Evolutionary conservation across 805 yeast genomes (phyloP), one percentile per base, ranked within the genome.

Genomic region (Metschnikowia baotianmanensis): DNA sequence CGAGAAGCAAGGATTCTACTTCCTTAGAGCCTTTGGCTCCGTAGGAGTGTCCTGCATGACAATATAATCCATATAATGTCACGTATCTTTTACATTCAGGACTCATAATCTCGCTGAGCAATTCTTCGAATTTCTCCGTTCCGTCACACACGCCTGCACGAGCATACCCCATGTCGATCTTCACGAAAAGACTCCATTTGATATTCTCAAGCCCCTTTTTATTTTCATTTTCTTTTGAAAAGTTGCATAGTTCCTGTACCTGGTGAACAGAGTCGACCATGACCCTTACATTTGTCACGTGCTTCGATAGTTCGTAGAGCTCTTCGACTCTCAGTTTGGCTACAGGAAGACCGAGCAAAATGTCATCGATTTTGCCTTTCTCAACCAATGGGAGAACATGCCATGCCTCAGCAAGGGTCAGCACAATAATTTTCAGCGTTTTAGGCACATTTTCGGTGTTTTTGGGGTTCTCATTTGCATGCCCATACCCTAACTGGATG

Each of bases 1-100:
- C 73, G n/a, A 74, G 34, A 25, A 86, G 59, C 27, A 60, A 67
- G 3, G 53, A 55, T 38, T 69, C 69, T 0, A 86, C 85, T 22
- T 70, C 71, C 1, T 65, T 65, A 21, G 63, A 56, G 13, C 70
- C 59, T 6, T 61, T 58, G 0, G 83, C 66, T 1, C 64, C 63
- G 53, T 86, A 86, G 0, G 90, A 80, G 55, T 82, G 86, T 2
- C 95, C 95, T 1, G 88, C 86, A 62, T 86, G 93, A 28, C 85
- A 80, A 58, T 86, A 86, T 51, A 85, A 77, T 0, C 95, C 95
- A 52, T 67, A 77, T 12, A 84, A 43, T 8, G 71, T 64, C 9
- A 81, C 67, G 28, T 58, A 47, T 1, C 63, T 51, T 15, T 21
- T 25, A 6, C 20, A 19, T 4, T 32, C 24, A 7, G 23, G 15